Evolutionary conservation across 805 yeast species (phyloP).

Genomic region (Lipomyces chichibuensis): DNA sequence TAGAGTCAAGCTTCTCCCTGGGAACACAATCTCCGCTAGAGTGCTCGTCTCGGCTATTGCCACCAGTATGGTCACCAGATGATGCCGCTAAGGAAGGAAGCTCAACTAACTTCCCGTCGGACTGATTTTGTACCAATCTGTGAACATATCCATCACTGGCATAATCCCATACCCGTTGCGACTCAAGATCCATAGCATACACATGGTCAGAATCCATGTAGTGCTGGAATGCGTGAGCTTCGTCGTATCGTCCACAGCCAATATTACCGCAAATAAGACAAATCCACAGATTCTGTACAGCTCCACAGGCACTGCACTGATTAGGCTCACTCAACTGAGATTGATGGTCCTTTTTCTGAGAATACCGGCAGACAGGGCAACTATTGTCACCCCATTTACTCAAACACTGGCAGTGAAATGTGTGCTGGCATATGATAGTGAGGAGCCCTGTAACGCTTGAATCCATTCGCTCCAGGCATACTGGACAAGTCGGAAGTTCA

Average conservation of each 20-base stretch:
- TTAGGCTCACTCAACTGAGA: constrained; percentile 22
- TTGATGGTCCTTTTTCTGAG: constrained; percentile 48
- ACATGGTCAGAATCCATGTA: constrained; percentile 78
- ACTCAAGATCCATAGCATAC: constrained; percentile 82
- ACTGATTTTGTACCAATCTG: constrained; percentile 76
- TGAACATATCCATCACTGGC: constrained; percentile 91
- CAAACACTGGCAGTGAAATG: constrained; percentile 86
- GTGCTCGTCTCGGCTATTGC: neutral
- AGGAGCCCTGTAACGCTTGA: constrained; percentile 74
- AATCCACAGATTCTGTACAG: constrained; percentile 73
- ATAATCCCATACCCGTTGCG: constrained; percentile 94
- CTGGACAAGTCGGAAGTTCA: constrained; percentile 92
- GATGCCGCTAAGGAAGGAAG: constrained; percentile 48
- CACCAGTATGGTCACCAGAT: neutral
- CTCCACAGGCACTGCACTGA: constrained; percentile 61
- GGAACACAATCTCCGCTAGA: constrained; percentile 27
- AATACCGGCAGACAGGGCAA: constrained; percentile 88
- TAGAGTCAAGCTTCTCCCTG: constrained; percentile 55
- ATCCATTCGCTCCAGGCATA: constrained; percentile 87
- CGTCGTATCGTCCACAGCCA: constrained; percentile 89
- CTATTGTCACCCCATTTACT: constrained; percentile 80
- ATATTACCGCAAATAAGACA: constrained; percentile 87
- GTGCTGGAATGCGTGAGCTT: constrained; percentile 84
- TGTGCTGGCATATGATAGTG: constrained; percentile 90
- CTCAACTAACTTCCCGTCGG: constrained; percentile 89